Evolutionary conservation across 2,329 filamentous ascomycete species (phyloP).

Genomic region (Alternaria postmessia): DNA sequence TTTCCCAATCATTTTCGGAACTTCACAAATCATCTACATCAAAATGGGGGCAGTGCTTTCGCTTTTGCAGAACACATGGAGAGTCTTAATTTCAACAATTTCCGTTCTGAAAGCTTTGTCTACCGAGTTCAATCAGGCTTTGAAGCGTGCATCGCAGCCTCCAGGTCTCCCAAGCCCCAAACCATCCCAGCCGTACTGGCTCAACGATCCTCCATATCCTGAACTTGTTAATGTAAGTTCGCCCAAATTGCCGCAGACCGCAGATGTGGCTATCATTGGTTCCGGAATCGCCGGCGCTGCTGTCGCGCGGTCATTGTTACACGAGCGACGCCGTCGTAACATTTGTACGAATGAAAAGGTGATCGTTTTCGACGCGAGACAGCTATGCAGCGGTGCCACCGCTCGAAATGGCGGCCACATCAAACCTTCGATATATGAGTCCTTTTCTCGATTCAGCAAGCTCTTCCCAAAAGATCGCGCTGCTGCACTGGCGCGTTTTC

Average conservation of each 20-base stretch:
- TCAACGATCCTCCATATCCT: slow-evolving; percentile 17
- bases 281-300: slow-evolving; percentile 63
- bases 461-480: slow-evolving; percentile 16
- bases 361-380: slow-evolving; percentile 51
- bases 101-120: slow-evolving; percentile 8
- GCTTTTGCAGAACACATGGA: neutral
- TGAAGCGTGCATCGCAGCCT: slow-evolving; percentile 16
- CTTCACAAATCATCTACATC: neutral
- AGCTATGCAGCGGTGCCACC: slow-evolving; percentile 39
- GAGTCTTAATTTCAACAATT: neutral
- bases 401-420: slow-evolving; percentile 43
- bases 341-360: slow-evolving; percentile 33
- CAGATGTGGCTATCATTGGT: slow-evolving; percentile 63
- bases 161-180: slow-evolving; percentile 13
- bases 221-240: slow-evolving; percentile 10
- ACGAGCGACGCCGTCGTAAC: slow-evolving; percentile 24
- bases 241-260: slow-evolving; percentile 39
- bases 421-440: slow-evolving; percentile 18
- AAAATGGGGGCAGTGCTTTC: slow-evolving; percentile 4
- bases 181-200: slow-evolving; percentile 17
- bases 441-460: slow-evolving; percentile 18
- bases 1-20: neutral
- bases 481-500: slow-evolving; percentile 16
- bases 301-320: slow-evolving; percentile 47
- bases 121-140: slow-evolving; percentile 14